phyloP scores from a whole-genome alignment of 2,329 filamentous ascomycete species.

The Delphinella strobiligena region DNA sequence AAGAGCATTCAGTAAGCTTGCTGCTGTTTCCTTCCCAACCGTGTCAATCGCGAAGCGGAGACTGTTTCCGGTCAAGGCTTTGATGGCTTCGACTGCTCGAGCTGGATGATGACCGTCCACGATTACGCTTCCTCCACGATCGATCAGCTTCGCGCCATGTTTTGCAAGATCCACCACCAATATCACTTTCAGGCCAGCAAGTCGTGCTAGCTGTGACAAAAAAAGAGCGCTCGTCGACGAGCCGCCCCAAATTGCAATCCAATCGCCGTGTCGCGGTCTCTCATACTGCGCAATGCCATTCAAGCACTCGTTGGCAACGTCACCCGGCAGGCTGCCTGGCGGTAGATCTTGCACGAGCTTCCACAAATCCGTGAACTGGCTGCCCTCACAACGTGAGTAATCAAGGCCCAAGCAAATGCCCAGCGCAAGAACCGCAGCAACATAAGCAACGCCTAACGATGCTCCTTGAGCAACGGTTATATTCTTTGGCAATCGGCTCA shows the following conservation, averaged over 20 bases:
- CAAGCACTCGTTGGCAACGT: conserved; percentile 54
- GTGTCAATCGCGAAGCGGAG: conserved; percentile 60
- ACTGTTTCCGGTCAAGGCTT: conserved; percentile 42
- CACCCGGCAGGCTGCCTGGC: conserved; percentile 18
- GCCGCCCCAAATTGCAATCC: conserved; percentile 64
- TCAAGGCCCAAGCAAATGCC: conserved; percentile 60
- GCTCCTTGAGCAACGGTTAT: conserved; percentile 45
- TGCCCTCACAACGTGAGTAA: conserved; percentile 35
- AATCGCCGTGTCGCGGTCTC: conserved; percentile 49
- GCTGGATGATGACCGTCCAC: conserved; percentile 56
- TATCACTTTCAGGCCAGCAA: conserved; percentile 53
- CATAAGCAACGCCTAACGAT: conserved; percentile 58
- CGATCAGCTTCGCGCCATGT: conserved; percentile 48
- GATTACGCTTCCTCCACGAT: conserved; percentile 47
- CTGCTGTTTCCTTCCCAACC: conserved; percentile 51
- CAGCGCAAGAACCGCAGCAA: conserved; percentile 54
- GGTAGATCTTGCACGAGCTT: conserved; percentile 35
- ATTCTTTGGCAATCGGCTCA: conserved; percentile 46
- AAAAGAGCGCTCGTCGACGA: conserved; percentile 26
- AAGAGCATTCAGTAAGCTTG: conserved; percentile 45
- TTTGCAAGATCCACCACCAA: conserved; percentile 55
- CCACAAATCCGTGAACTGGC: conserved; percentile 43
- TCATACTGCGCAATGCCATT: conserved; percentile 40
- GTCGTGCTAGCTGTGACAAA: conserved; percentile 48
- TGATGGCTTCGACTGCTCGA: conserved; percentile 53